Base-by-base conservation (phyloP, 208 protist genomes). In the Tetramitus jugosus region DNA sequence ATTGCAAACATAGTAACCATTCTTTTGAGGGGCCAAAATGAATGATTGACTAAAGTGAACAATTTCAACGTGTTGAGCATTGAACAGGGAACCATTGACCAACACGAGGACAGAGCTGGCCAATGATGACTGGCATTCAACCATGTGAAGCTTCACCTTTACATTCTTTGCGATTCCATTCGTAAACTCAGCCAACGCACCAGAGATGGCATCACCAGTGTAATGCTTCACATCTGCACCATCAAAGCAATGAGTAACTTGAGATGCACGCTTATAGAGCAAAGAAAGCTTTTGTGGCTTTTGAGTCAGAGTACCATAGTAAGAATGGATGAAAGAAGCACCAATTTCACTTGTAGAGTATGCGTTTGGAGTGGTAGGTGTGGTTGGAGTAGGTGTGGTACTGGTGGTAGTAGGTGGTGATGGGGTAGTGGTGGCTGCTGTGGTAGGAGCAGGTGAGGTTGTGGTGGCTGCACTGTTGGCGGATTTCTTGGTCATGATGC, bases 1-100 rank as follows among this genome's bases (percentile, higher is more conserved):
- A 65, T 65, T 65, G 35, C 60, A 40, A 33, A 65, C 60, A 40
- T 40, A 65, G 8, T 65, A 65, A 23, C 60, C 60, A 65, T 65
- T 65, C 20, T 65, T 33, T 65, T 65, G 60, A 40, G 35, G 33
- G 14, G 60, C 60, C 31, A 65, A 65, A 65, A 65, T 10, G 31
- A 65, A 65, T n/a, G 60, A 40, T 65, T 65, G 60, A 40, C 13
- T 39, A 40, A 65, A 65, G 26, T 65, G 35, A 20, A 62, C 35
- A 37, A 37, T 29, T 7, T 65, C 40, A 40, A 20, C 33, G 31
- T 35, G 7, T 35, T 62, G n/a, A 40, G 4, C 23, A 20, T 65
- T n/a, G 23, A 23, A 31, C 60, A 65, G 35, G 8, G 40, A 10
- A 40, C 60, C 60, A 40, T 65, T 33, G 2, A 65, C 60, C 35